Percentiles rank a stretch among this genome's conserved stretches.
Conservation (phyloP, 257 asterid genomes). For the Penstemon newberryi region DNA sequence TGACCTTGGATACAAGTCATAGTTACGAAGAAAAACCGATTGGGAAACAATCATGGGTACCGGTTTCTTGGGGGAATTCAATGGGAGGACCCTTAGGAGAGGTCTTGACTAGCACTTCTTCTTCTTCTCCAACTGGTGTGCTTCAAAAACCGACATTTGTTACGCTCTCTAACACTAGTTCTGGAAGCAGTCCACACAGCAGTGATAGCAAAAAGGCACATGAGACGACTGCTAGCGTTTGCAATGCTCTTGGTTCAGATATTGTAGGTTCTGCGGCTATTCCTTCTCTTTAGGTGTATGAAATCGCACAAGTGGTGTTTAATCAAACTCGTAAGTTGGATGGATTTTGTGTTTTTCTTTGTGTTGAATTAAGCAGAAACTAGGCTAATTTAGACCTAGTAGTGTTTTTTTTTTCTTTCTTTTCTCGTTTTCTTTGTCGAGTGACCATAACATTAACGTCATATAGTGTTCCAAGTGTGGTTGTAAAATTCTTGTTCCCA, state of each 20-base stretch:
- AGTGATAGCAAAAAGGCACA: conserved; percentile 48
- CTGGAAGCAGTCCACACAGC: conserved; percentile 60
- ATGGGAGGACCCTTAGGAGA: conserved; percentile 89
- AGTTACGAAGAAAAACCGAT: conserved; percentile 10
- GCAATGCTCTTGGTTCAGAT: conserved; percentile 52
- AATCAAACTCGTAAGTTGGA: neutral
- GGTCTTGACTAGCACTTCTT: conserved; percentile 56
- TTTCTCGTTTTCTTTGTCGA: too few relatives aligned
- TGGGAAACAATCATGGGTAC: conserved; percentile 62
- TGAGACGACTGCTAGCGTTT: conserved; percentile 32
- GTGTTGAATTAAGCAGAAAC: neutral
- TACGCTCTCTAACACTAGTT: conserved; percentile 73
- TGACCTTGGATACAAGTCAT: conserved; percentile 46
- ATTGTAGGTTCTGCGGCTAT: conserved; percentile 42
- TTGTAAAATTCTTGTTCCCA: too few relatives aligned
- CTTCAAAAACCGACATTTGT: conserved; percentile 67
- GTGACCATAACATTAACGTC: too few relatives aligned
- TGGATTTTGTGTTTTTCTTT: neutral
- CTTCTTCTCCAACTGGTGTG: conserved; percentile 68
- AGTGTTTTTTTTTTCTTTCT: too few relatives aligned
- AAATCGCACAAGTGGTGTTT: neutral
- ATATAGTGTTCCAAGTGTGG: too few relatives aligned
- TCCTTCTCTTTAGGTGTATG: conserved; percentile 36
- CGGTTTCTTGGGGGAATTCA: conserved; percentile 67
- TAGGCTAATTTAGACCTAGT: neutral